Evolutionary conservation across 768 basidiomycete genomes (phyloP).

Genomic region (Strobilomyces dryophilus): DNA sequence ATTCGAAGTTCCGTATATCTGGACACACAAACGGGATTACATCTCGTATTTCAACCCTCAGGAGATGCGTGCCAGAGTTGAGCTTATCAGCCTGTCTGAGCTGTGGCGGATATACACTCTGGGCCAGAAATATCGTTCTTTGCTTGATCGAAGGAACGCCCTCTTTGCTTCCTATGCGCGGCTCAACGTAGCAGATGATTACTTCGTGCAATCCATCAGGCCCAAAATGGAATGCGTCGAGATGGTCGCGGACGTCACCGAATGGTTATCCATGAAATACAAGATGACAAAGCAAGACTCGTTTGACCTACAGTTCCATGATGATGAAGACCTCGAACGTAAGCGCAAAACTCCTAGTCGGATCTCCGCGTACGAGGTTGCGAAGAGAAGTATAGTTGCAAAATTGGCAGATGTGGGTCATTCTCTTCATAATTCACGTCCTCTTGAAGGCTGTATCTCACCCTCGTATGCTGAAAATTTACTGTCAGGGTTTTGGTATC

Average conservation of each 20-base stretch:
- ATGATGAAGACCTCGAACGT: slow-evolving; percentile 54
- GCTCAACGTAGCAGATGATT: slow-evolving; percentile 65
- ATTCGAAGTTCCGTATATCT: slow-evolving; percentile 94
- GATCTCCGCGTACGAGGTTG: slow-evolving; percentile 77
- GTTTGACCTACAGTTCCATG: slow-evolving; percentile 63
- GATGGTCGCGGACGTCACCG: slow-evolving; percentile 83
- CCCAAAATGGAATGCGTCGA: slow-evolving; percentile 77
- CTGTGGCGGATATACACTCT: slow-evolving; percentile 90
- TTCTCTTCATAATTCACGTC: neutral
- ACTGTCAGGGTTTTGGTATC: slow-evolving; percentile 77
- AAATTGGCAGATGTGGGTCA: slow-evolving; percentile 73
- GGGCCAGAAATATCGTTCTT: slow-evolving; percentile 85
- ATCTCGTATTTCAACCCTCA: slow-evolving; percentile 76
- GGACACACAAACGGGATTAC: slow-evolving; percentile 89
- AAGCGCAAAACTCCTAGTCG: slow-evolving; percentile 83
- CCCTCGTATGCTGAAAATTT: neutral
- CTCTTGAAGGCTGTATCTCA: neutral
- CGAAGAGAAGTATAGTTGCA: slow-evolving; percentile 73
- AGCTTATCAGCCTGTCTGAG: slow-evolving; percentile 74
- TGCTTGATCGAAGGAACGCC: slow-evolving; percentile 67
- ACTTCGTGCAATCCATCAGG: slow-evolving; percentile 68
- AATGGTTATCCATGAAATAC: slow-evolving; percentile 87
- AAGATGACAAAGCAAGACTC: slow-evolving; percentile 65
- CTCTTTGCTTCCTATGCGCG: slow-evolving; percentile 63
- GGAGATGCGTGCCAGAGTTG: slow-evolving; percentile 56